Evolutionary conservation across 345 rosid genomes (phyloP).

Genomic region (Eucalyptus rudis): DNA sequence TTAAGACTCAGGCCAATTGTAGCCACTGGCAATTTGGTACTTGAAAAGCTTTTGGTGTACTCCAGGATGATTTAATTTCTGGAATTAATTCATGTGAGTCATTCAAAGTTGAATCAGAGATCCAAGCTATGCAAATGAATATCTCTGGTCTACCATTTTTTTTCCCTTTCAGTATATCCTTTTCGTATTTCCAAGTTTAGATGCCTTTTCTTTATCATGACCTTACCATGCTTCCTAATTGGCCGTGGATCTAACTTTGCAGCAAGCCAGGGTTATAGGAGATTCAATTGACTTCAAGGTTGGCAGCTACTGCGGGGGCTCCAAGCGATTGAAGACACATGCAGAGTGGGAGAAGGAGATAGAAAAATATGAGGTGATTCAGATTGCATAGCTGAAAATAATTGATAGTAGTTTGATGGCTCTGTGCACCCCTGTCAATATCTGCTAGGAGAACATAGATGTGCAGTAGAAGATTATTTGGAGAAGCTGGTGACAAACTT

Average conservation of each 20-base stretch:
- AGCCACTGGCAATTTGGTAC: not conserved
- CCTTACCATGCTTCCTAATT: not conserved
- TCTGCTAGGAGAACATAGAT: not conserved
- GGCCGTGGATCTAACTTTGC: not conserved
- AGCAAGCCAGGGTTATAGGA: conserved; percentile 90
- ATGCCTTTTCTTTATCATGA: not conserved
- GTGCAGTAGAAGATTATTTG: not conserved
- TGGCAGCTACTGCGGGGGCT: conserved; percentile 48
- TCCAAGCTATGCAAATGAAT: not conserved
- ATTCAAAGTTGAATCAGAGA: not conserved
- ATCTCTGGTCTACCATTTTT: not conserved
- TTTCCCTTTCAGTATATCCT: not conserved
- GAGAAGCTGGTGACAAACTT: not conserved
- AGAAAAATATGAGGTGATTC: conserved; percentile 56
- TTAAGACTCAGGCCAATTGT: not conserved
- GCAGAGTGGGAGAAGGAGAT: conserved; percentile 73
- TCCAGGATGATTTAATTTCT: not conserved
- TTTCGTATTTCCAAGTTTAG: not conserved
- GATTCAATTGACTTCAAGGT: conserved; percentile 64
- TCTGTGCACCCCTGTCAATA: not conserved
- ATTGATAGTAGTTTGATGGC: not conserved
- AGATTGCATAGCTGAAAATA: not conserved
- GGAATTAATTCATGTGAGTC: not conserved
- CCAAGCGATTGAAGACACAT: conserved; percentile 34
- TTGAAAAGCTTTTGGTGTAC: not conserved